Evolutionary conservation across 768 basidiomycete species (phyloP).

Genomic region (Coprinopsis cinerea): DNA sequence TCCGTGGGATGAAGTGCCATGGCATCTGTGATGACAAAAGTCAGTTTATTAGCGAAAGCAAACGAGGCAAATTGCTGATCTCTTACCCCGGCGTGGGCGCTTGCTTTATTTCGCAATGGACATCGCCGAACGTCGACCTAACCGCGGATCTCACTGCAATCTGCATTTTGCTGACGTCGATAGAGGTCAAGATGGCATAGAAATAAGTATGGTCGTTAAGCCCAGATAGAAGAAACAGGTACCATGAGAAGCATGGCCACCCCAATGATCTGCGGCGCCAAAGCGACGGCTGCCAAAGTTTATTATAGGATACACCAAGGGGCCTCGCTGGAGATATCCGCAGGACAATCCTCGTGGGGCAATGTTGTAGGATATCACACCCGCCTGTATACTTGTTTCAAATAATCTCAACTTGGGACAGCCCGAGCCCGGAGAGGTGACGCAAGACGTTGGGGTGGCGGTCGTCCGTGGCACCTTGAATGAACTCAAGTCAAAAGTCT

Average conservation of each 20-base stretch:
- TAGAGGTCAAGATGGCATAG: slow-evolving; percentile 6
- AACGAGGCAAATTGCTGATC: neutral
- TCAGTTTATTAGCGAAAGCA: neutral
- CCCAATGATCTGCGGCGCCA: slow-evolving; percentile 30
- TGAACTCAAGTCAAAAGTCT: no score
- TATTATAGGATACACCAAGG: neutral
- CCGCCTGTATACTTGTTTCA: no score
- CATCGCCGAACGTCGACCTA: neutral
- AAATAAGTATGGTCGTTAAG: slow-evolving; percentile 16
- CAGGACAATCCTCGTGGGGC: neutral
- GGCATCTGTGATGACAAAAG: slow-evolving; percentile 1
- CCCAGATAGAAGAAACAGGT: slow-evolving; percentile 27
- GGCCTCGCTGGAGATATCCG: no score
- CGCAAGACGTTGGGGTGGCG: no score
- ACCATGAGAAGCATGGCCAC: slow-evolving; percentile 18
- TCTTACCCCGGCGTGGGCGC: neutral
- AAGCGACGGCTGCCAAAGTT: slow-evolving; percentile 14
- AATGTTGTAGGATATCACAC: no score
- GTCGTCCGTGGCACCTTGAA: neutral
- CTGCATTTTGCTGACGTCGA: slow-evolving; percentile 3
- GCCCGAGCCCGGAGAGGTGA: neutral
- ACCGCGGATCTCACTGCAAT: slow-evolving; percentile 9
- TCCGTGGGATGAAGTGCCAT: slow-evolving; percentile 3
- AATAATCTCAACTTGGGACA: no score
- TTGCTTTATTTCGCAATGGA: neutral